Conservation (phyloP, 192 early-diverging fungal species). For the Pilobolus umbonatus region DNA sequence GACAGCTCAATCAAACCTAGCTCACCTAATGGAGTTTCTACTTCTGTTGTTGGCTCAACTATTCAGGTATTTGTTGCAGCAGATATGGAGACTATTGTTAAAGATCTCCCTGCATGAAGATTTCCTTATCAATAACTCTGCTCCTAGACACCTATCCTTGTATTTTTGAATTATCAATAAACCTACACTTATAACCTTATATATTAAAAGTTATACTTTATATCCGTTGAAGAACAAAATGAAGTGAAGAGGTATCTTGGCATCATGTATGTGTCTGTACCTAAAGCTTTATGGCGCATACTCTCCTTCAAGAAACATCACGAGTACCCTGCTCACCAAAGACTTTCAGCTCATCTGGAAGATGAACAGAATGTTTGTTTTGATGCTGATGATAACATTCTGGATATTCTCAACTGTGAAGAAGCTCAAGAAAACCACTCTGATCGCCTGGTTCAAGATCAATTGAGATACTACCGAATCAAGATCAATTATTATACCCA, state of each 20-base stretch:
- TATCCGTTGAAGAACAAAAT: not conserved
- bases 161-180: no score
- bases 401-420: no score
- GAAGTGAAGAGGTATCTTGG: conserved; percentile 5
- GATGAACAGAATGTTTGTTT: conserved; percentile 10
- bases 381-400: not conserved
- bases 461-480: not conserved
- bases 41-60: not conserved
- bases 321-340: conserved; percentile 20
- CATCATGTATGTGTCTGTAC: conserved; percentile 21
- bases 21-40: not conserved
- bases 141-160: no score
- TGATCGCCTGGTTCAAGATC: not conserved
- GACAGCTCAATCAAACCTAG: not conserved
- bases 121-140: no score
- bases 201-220: no score
- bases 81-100: no score
- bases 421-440: not conserved
- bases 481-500: not conserved
- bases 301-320: conserved; percentile 25
- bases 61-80: no score
- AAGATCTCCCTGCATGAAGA: no score
- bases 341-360: conserved; percentile 20
- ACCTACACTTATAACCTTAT: no score
- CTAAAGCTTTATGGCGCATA: conserved; percentile 29